Evolutionary conservation across 2,329 filamentous ascomycete species (phyloP), one percentile per base, ranked within the genome.

Genomic region (Penicillium sp.): DNA sequence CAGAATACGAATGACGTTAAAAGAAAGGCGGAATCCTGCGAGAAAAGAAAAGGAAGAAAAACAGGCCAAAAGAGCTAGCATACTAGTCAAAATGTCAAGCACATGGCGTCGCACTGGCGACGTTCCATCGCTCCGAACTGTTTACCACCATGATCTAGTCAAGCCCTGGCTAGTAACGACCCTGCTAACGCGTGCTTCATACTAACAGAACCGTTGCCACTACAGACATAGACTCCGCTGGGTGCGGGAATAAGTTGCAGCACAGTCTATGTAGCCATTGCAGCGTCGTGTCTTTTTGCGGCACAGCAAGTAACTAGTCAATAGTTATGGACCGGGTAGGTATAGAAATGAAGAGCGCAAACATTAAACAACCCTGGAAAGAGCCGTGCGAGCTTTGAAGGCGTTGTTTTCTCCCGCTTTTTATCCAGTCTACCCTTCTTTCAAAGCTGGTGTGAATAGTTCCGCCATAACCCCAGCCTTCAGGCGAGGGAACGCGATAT

Each of bases 61-160:
- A 46, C 24, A 28, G 28, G 42, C 26, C 40, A 35, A 45, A 23
- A 46, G 4, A 18, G 20, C 14, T 8, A 18, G 16, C n/a, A 9
- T 11, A 3, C 30, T 47, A 46, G 26, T 35, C 51, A 38, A 33
- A 35, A 40, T 52, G 40, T 45, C 40, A 52, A 52, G 35, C 50
- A 52, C 50, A 52, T 52, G 38, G 50, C 38, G 38, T 52, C 50
- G 28, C 20, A 47, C 42, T 38, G 38, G 50, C 40, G 28, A 52
- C 42, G 28, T 47, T 47, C 42, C 51, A 47, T 53, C 42, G 21
- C 42, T 38, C 28, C 11, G n/a, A 45, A 21, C n/a, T 18, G 14
- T 16, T 33, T 35, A 45, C 26, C n/a, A 45, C 9, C 38, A 52
- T 45, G 24, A 30, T 20, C 40, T 28, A 51, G 11, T n/a, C n/a